Conservation (phyloP, 106 monocot genomes). For the Dioscorea dumetorum region DNA sequence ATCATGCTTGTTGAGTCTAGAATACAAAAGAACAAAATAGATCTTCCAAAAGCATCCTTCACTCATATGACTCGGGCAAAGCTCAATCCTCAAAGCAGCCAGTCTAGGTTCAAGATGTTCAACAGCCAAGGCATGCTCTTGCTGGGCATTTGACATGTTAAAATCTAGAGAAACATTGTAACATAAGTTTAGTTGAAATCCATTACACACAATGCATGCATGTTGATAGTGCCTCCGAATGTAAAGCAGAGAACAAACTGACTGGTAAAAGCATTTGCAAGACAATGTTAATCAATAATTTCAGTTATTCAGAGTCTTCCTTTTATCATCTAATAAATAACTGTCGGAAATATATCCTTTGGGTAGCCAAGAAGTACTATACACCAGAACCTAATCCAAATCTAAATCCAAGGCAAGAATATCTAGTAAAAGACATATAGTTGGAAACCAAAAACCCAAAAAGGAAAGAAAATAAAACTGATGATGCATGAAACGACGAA, state of each 20-base stretch:
- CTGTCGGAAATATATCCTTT: constrained; percentile 58
- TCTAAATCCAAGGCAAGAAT: too few relatives aligned
- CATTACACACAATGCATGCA: neutral
- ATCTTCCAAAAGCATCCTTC: constrained; percentile 99
- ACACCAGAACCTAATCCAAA: too few relatives aligned
- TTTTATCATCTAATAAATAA: neutral
- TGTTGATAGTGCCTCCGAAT: too few relatives aligned
- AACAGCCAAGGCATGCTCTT: constrained; percentile 87
- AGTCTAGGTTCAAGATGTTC: constrained; percentile 81
- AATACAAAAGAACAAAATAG: constrained; percentile 95
- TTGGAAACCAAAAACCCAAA: constrained; percentile 45
- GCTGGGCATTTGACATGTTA: constrained; percentile 92
- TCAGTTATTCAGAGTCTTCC: neutral
- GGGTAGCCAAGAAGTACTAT: too few relatives aligned
- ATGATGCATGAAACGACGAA: too few relatives aligned
- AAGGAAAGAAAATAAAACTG: too few relatives aligned
- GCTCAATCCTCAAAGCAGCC: constrained; percentile 85
- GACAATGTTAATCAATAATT: neutral
- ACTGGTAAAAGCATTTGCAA: neutral
- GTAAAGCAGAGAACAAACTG: too few relatives aligned
- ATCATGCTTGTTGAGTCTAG: constrained; percentile 81
- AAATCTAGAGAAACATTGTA: constrained; percentile 50
- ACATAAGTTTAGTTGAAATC: neutral
- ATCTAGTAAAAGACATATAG: too few relatives aligned
- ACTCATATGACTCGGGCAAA: constrained; percentile 97